Conservation (phyloP, 2,329 filamentous ascomycete genomes). For the Cordyceps farinosa region DNA sequence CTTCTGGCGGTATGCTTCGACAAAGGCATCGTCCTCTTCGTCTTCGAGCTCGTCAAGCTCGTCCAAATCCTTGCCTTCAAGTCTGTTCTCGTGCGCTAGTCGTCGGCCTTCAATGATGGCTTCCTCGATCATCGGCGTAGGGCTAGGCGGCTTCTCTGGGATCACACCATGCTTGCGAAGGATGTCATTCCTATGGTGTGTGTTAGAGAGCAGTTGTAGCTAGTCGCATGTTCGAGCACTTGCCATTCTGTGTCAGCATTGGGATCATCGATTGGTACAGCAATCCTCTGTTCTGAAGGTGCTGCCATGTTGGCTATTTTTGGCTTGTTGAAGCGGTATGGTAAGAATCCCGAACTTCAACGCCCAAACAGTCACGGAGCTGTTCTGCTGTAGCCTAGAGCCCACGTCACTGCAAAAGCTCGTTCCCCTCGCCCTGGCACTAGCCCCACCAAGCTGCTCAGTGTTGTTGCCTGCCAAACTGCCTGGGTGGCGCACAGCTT, state of each 20-base stretch:
- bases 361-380: neutral
- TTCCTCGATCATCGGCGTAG: slow-evolving; percentile 94
- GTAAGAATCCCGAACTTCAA: neutral
- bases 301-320: slow-evolving; percentile 49
- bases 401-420: slow-evolving; percentile 14
- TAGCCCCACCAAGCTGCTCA: slow-evolving; percentile 6
- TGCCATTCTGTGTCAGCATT: slow-evolving; percentile 99
- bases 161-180: slow-evolving; percentile 95
- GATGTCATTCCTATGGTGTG: slow-evolving; percentile 80
- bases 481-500: neutral
- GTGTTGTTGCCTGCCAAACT: neutral
- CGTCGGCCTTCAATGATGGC: slow-evolving; percentile 79
- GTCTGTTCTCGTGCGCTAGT: slow-evolving; percentile 83
- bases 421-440: neutral
- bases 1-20: slow-evolving; percentile 83
- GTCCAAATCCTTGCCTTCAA: slow-evolving; percentile 92
- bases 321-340: neutral
- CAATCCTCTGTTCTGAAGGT: slow-evolving; percentile 60
- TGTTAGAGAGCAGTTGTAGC: neutral
- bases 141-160: slow-evolving; percentile 94
- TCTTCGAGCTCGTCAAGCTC: slow-evolving; percentile 93
- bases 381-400: slow-evolving; percentile 14
- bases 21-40: slow-evolving; percentile 87
- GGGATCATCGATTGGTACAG: slow-evolving; percentile 87
- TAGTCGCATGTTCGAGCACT: slow-evolving; percentile 24